phyloP scores from a whole-genome alignment of 2,329 filamentous ascomycete species.

The Botryotinia globosa region DNA sequence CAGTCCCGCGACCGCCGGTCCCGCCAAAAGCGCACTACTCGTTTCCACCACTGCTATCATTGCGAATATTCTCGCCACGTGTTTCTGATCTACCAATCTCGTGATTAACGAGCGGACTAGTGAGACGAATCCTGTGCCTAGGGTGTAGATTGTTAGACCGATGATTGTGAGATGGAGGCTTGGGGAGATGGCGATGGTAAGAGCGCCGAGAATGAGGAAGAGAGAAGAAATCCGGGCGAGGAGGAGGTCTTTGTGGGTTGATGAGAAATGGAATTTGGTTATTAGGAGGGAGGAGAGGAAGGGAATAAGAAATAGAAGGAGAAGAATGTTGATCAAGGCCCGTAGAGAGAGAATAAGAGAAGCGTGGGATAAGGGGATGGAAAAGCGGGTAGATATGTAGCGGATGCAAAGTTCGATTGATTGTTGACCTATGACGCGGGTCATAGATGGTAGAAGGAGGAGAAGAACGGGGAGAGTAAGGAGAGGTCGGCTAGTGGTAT shows the following conservation, averaged over 20 bases:
- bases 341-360: slow-evolving; percentile 34
- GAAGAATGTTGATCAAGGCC: slow-evolving; percentile 31
- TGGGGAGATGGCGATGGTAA: slow-evolving; percentile 29
- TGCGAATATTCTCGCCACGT: slow-evolving; percentile 34
- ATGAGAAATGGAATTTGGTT: slow-evolving; percentile 23
- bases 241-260: slow-evolving; percentile 31
- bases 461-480: slow-evolving; percentile 35
- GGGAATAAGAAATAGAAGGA: slow-evolving; percentile 32
- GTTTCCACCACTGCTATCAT: slow-evolving; percentile 33
- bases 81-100: slow-evolving; percentile 31
- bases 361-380: slow-evolving; percentile 29
- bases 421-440: slow-evolving; percentile 24
- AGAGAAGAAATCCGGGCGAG: slow-evolving; percentile 29
- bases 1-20: slow-evolving; percentile 29
- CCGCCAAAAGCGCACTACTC: slow-evolving; percentile 28
- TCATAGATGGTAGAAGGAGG: slow-evolving; percentile 34
- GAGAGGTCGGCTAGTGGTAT: slow-evolving; percentile 24
- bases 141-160: slow-evolving; percentile 31
- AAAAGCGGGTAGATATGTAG: slow-evolving; percentile 36
- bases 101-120: slow-evolving; percentile 32
- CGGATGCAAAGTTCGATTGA: slow-evolving; percentile 28
- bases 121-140: slow-evolving; percentile 32
- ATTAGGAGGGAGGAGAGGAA: slow-evolving; percentile 29
- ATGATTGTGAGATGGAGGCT: slow-evolving; percentile 29
- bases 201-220: slow-evolving; percentile 26